Percentiles rank a stretch among this genome's conserved stretches.
phyloP scores from a whole-genome alignment of 345 rosid genomes.

The Kandelia obovata region DNA sequence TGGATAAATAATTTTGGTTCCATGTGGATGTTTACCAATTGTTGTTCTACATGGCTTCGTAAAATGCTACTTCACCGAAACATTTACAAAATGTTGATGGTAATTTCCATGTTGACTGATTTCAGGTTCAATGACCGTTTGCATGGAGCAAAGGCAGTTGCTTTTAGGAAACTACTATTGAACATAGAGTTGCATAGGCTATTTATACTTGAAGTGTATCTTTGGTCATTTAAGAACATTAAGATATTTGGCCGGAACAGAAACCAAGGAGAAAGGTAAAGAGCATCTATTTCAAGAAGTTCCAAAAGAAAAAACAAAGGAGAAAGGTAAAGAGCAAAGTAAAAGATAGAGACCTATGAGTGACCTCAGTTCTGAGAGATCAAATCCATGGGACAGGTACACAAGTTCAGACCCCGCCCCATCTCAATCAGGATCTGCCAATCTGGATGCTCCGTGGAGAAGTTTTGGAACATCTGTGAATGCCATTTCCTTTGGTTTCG shows the following conservation, averaged over 20 bases:
- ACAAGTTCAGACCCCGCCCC: slow-evolving; percentile 39
- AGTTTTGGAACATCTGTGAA: slow-evolving; percentile 64
- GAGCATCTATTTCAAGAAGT: not conserved
- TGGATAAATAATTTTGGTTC: no score
- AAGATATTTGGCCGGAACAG: not conserved
- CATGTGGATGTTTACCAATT: no score
- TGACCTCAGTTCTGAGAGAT: slow-evolving; percentile 47
- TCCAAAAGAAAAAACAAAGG: not conserved
- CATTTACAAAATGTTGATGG: not conserved
- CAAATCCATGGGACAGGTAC: slow-evolving; percentile 55
- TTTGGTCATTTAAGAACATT: not conserved
- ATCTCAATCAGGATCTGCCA: slow-evolving; percentile 25
- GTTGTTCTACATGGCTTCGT: no score
- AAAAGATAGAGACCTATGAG: slow-evolving; percentile 30
- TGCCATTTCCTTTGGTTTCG: slow-evolving; percentile 83
- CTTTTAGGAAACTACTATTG: not conserved
- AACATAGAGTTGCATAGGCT: not conserved
- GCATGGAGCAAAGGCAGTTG: not conserved
- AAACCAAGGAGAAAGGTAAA: not conserved
- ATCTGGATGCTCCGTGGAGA: slow-evolving; percentile 54
- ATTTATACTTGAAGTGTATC: no score
- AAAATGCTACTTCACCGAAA: no score
- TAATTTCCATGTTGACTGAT: not conserved
- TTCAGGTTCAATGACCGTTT: not conserved
- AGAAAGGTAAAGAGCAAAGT: not conserved